These are phyloP conservation scores for Pythium angustatum DNA, from an alignment of 352 stramenopile genomes.

Conservation along the genomic window DNA sequence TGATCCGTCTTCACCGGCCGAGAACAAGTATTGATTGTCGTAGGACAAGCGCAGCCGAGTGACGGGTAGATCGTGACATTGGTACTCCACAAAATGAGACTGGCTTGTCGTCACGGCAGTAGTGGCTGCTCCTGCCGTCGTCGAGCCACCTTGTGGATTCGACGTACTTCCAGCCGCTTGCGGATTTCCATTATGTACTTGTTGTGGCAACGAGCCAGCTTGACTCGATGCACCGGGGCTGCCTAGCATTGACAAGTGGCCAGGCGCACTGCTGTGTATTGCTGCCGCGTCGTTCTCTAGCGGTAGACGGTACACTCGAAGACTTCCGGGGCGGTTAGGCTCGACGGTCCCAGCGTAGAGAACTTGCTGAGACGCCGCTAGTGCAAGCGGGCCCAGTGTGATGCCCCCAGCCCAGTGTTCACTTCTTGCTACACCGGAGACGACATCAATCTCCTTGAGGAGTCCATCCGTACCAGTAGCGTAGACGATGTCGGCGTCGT, in stretches of 20 bases:
- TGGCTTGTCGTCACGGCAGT: conserved; percentile 19
- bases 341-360: conserved; percentile 90
- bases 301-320: conserved; percentile 73
- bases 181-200: conserved; percentile 18
- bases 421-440: conserved; percentile 49
- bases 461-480: conserved; percentile 89
- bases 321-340: conserved; percentile 55
- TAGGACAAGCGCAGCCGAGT: conserved; percentile 74
- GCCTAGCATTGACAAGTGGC: conserved; percentile 13
- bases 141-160: conserved; percentile 18
- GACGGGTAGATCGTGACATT: conserved; percentile 80
- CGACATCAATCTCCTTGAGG: conserved; percentile 88
- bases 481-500: conserved; percentile 78
- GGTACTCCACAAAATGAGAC: conserved; percentile 58
- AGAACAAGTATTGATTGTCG: conserved; percentile 93
- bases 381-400: conserved; percentile 71
- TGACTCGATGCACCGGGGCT: conserved; percentile 17
- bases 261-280: conserved; percentile 3
- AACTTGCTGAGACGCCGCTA: conserved; percentile 87
- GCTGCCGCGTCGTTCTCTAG: conserved; percentile 52
- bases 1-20: conserved; percentile 90
- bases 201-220: conserved; percentile 24
- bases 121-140: not conserved
- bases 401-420: conserved; percentile 59
- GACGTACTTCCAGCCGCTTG: conserved; percentile 18